A percentile compares a stretch with the other conserved stretches of the same genome.
These are phyloP conservation scores for Pleurotus cornucopiae DNA, from an alignment of 768 basidiomycete genomes.

Conservation along the genomic window DNA sequence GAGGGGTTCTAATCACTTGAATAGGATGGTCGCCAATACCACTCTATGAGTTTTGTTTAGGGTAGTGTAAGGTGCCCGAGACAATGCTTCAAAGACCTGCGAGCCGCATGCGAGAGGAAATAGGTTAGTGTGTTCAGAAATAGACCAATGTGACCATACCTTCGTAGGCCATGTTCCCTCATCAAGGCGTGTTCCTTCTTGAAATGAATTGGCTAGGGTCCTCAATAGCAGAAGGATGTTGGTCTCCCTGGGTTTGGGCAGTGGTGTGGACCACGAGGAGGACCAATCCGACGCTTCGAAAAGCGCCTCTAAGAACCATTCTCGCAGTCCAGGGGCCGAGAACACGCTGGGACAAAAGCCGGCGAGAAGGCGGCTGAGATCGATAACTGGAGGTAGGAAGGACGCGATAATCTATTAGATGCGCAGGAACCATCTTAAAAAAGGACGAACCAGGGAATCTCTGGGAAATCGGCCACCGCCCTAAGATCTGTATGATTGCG, in stretches of 20 bases:
- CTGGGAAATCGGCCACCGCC: slow-evolving; percentile 70
- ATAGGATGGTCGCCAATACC: slow-evolving; percentile 74
- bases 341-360: slow-evolving; percentile 58
- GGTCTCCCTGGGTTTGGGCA: slow-evolving; percentile 74
- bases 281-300: slow-evolving; percentile 69
- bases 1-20: slow-evolving; percentile 62
- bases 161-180: slow-evolving; percentile 49
- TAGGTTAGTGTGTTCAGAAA: neutral
- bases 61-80: slow-evolving; percentile 43
- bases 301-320: slow-evolving; percentile 55
- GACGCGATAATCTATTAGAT: neutral
- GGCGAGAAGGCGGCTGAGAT: slow-evolving; percentile 73
- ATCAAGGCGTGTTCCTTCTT: slow-evolving; percentile 41
- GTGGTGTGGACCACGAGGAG: slow-evolving; percentile 46
- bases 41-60: slow-evolving; percentile 71
- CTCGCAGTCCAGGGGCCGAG: slow-evolving; percentile 35
- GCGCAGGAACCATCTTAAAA: slow-evolving; percentile 1
- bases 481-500: slow-evolving; percentile 56
- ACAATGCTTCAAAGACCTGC: slow-evolving; percentile 56
- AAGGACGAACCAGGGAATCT: slow-evolving; percentile 59
- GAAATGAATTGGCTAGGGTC: slow-evolving; percentile 75
- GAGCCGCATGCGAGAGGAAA: neutral
- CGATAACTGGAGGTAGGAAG: slow-evolving; percentile 56
- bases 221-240: slow-evolving; percentile 80
- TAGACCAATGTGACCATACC: slow-evolving; percentile 28